Base-by-base conservation (phyloP, 306 rosid genomes). In the Vicia faba region DNA sequence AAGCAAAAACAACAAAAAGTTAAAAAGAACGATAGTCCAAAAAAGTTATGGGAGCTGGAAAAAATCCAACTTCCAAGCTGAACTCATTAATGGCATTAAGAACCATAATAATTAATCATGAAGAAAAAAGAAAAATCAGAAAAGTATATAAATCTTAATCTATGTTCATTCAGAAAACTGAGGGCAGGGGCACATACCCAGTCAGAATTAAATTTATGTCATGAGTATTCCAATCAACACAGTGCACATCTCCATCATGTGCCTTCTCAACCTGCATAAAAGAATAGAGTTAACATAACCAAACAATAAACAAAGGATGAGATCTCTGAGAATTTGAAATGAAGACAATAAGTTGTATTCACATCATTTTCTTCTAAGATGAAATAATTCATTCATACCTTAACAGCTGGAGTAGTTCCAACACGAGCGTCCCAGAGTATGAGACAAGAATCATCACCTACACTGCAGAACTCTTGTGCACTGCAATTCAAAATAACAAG, bases 401-500 rank as follows among this genome's bases (percentile, higher is more conserved):
- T 95, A 12, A 78, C 74, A 68, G 65, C 96, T 46, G 99, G 99
- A 79, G 79, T 49, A 56, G 78, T 50, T 67, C 97, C 96, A 73
- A 78, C 79, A 51, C 99, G 89, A 36, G 96, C 92, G 88, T 95
- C 99, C 99, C 99, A 95, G 14, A 95, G 74, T 68, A 95, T 85
- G 74, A 95, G 99, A 82, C 96, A 82, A 51, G 97, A 85, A 80
- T 95, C 99, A 48, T 95, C 99, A 63, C 99, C 99, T n/a, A 95
- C 99, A 60, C 99, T 95, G 69, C 99, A 95, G 71, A 95, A 95
- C 83, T 95, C 97, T 78, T 81, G 90, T 49, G 86, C 79, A 78
- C 96, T 89, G 64, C 82, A 73, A 15, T 57, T 29, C 59, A 73
- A 23, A 40, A 14, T 28, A 33, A 64, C 60, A 70, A 71, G 65